These are phyloP conservation scores for Castanea sativa DNA, from an alignment of 306 rosid genomes.

Conservation along the genomic window DNA sequence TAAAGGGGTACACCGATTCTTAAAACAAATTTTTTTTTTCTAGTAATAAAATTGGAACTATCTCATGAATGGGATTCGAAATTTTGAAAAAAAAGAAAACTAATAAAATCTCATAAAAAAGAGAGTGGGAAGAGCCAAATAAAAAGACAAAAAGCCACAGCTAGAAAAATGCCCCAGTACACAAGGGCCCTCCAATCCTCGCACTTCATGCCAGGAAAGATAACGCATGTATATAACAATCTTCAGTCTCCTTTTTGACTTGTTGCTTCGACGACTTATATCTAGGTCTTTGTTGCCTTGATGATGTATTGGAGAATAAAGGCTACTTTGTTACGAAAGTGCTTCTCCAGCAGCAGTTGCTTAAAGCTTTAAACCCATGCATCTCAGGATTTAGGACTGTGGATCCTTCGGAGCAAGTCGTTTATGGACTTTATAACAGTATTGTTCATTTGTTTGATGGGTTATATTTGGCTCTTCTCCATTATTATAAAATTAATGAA, in stretches of 20 bases:
- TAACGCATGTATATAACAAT: too few relatives aligned
- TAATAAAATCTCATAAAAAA: too few relatives aligned
- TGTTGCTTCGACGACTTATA: neutral
- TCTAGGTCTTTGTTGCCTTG: neutral
- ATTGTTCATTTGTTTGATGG: neutral
- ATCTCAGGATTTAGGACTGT: neutral
- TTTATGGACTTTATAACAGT: too few relatives aligned
- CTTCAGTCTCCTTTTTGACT: slow-evolving; percentile 1
- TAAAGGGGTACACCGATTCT: too few relatives aligned
- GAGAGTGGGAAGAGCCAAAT: neutral
- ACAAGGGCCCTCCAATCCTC: neutral
- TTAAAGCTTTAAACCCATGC: too few relatives aligned
- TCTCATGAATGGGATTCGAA: too few relatives aligned
- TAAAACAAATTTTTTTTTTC: too few relatives aligned
- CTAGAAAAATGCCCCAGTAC: neutral
- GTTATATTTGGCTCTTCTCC: neutral
- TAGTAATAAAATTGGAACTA: too few relatives aligned
- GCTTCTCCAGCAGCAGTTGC: neutral
- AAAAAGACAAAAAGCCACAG: neutral
- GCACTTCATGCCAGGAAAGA: too few relatives aligned
- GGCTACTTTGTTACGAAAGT: neutral
- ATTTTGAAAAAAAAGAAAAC: neutral
- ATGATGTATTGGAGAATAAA: neutral
- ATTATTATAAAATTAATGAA: neutral
- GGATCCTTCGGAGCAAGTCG: neutral